Base-by-base conservation (phyloP, 352 stramenopile genomes). In the Phytophthora hybrid region DNA sequence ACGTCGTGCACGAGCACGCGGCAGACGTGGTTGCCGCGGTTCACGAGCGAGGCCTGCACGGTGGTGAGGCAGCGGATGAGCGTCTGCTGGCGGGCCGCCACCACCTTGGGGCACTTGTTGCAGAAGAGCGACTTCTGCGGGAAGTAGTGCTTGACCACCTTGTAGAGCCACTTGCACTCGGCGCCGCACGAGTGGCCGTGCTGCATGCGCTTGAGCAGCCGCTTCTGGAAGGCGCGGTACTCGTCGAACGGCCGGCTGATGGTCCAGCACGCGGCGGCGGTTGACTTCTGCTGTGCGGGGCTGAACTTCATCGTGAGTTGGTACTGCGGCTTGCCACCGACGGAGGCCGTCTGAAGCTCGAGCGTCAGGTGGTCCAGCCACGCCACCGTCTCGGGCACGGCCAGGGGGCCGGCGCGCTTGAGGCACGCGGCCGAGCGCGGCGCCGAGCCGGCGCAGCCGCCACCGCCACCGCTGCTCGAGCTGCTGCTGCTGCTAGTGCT, bases 151-250 rank as follows among this genome's bases (percentile, higher is more conserved):
- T 85, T 85, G 14, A 90, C 63, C 52, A 90, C 86, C 47, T 80
- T 84, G 73, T 89, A 88, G 23, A 93, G 70, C 80, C 78, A 93
- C 44, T 76, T 79, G 76, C 87, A 93, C 59, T 92, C 83, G 53
- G 84, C 81, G 44, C 73, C 74, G 64, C 84, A 93, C 41, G 66
- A 75, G 66, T 93, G 87, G 51, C 84, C 87, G 41, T 80, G 79
- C 46, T 84, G 66, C 69, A 92, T 66, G 32, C 67, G 65, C 58
- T 81, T 80, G 2, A 88, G 61, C 13, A 92, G 69, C 3, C 76
- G 74, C 57, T 84, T 74, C 56, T 87, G 85, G 59, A 92, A 88
- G 5, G 49, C 60, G 5, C 72, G 63, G 29, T 85, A 89, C 56
- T 86, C 83, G 10, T 90, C 81, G 23, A 83, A 89, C 41, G 58